A percentile compares a stretch with the other conserved stretches of the same genome.
phyloP scores from a whole-genome alignment of 306 rosid genomes.

The Senna tora region DNA sequence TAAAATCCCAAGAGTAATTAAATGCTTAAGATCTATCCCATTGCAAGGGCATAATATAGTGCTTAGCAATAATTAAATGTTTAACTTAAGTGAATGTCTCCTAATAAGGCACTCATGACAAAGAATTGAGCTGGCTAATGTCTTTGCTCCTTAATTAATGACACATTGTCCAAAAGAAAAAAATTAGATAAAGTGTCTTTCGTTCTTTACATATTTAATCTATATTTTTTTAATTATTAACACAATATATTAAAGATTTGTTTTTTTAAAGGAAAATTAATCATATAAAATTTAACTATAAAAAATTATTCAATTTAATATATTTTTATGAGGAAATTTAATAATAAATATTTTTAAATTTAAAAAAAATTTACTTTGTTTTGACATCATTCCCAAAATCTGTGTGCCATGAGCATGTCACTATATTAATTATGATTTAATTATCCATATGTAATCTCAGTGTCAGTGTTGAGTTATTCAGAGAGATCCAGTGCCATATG shows the following conservation, averaged over 20 bases:
- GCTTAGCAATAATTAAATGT: constrained; percentile 33
- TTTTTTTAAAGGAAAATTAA: too few species aligned
- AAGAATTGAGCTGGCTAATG: constrained; percentile 92
- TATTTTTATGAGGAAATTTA: too few species aligned
- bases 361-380: not conserved
- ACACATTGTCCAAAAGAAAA: constrained; percentile 44
- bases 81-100: constrained; percentile 51
- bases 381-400: constrained; percentile 42
- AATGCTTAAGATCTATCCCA: constrained; percentile 46
- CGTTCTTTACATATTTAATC: too few species aligned
- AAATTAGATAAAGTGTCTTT: too few species aligned
- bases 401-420: constrained; percentile 24
- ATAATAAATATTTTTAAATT: too few species aligned
- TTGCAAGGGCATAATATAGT: constrained; percentile 45
- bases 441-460: constrained; percentile 47
- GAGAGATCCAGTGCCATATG: constrained; percentile 25
- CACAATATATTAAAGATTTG: too few species aligned
- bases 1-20: constrained; percentile 64
- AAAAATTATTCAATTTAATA: too few species aligned
- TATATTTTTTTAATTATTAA: too few species aligned
- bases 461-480: constrained; percentile 39
- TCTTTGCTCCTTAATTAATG: constrained; percentile 65
- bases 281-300: too few species aligned
- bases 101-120: constrained; percentile 65
- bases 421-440: constrained; percentile 13